phyloP scores from a whole-genome alignment of 306 rosid genomes.

The Ceratonia siliqua region DNA sequence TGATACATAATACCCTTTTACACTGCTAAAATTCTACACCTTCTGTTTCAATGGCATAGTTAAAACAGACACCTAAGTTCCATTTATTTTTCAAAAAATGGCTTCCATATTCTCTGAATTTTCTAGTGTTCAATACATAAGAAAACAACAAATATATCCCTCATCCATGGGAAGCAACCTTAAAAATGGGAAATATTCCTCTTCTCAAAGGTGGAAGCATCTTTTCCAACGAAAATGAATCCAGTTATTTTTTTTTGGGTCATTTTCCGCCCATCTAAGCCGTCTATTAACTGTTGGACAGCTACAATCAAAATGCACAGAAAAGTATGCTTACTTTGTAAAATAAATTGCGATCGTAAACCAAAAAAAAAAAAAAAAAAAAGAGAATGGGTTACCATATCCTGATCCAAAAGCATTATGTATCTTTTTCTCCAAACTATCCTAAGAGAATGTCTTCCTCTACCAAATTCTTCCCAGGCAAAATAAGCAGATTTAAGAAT shows the following conservation, averaged over 20 bases:
- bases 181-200: background rate
- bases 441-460: conserved; percentile 4
- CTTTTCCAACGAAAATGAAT: background rate
- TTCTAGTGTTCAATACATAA: background rate
- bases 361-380: no score
- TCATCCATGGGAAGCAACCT: background rate
- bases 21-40: background rate
- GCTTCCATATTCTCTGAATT: background rate
- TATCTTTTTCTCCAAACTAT: background rate
- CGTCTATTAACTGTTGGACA: background rate
- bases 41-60: background rate
- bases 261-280: no score
- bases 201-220: background rate
- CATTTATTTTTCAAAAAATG: conserved; percentile 1
- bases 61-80: conserved; percentile 4
- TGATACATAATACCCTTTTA: background rate
- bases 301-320: no score
- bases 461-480: background rate
- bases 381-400: no score
- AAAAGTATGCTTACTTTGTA: background rate
- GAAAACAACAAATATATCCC: conserved; percentile 11
- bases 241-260: no score
- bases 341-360: no score
- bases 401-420: background rate
- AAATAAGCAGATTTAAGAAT: background rate